These are phyloP conservation scores for Sclerotinia trifoliorum DNA, from an alignment of 2,329 filamentous ascomycete genomes.

Conservation along the genomic window DNA sequence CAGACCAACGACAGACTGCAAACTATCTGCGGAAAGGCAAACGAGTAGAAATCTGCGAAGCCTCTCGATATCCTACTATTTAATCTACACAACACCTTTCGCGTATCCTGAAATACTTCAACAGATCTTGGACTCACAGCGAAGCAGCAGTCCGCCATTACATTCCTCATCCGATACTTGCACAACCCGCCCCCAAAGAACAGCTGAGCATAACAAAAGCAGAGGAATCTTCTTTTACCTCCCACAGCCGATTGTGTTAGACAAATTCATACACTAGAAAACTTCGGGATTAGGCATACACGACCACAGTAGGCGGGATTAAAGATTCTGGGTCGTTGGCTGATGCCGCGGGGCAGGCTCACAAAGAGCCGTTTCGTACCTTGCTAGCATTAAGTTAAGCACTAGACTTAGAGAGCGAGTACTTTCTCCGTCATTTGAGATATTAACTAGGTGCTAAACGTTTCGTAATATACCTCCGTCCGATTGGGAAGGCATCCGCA, in stretches of 20 bases:
- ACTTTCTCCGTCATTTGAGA: not conserved
- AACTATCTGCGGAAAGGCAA: not conserved
- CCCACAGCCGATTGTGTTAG: not conserved
- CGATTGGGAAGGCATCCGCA: not conserved
- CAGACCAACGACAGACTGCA: slow-evolving; percentile 5
- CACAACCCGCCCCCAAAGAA: slow-evolving; percentile 4
- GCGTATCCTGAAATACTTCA: not conserved
- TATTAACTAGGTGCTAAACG: not conserved
- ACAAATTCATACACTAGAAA: not conserved
- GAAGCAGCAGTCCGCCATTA: not conserved
- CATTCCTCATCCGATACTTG: slow-evolving; percentile 14
- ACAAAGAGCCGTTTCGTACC: slow-evolving; percentile 19
- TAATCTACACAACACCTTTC: not conserved
- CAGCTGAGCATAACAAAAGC: not conserved
- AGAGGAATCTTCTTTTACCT: not conserved
- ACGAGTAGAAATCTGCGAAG: not conserved
- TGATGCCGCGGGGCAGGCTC: slow-evolving; percentile 24
- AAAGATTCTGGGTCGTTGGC: slow-evolving; percentile 14
- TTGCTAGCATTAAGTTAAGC: slow-evolving; percentile 19
- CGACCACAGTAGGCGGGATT: slow-evolving; percentile 1
- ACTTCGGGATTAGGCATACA: not conserved
- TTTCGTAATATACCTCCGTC: not conserved
- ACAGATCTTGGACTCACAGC: not conserved
- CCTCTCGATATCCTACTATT: not conserved
- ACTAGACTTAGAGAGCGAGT: slow-evolving; percentile 2